These are phyloP conservation scores for Rhododendron vialii DNA, from an alignment of 148 eudicot species.

Conservation along the genomic window DNA sequence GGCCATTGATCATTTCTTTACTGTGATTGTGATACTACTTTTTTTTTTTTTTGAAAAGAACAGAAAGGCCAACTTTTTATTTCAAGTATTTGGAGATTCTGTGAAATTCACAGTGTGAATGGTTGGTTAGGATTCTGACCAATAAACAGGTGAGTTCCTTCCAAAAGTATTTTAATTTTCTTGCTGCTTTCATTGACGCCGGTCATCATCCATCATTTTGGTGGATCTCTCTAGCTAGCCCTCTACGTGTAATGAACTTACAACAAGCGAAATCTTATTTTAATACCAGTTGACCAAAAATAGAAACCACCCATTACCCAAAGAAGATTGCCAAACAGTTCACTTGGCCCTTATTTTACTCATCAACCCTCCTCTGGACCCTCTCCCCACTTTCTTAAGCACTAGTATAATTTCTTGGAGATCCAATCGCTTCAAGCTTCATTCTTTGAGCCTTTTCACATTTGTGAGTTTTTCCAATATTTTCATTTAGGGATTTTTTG, in stretches of 20 bases:
- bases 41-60: background rate
- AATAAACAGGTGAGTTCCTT: conserved; percentile 3
- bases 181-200: background rate
- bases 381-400: background rate
- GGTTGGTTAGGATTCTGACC: background rate
- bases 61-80: background rate
- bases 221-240: conserved; percentile 6
- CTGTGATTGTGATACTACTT: background rate
- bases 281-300: conserved; percentile 14
- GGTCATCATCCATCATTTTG: background rate
- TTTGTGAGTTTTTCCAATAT: background rate
- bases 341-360: conserved; percentile 7
- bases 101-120: background rate
- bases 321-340: conserved; percentile 2
- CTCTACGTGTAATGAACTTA: conserved; percentile 17
- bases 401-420: background rate
- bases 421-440: background rate
- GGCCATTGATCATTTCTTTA: background rate
- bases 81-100: background rate
- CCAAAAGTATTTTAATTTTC: background rate
- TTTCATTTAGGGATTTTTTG: background rate
- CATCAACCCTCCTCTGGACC: background rate
- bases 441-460: background rate
- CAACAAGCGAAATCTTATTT: conserved; percentile 12
- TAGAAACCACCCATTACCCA: conserved; percentile 21